Evolutionary conservation across 768 basidiomycete genomes (phyloP).

Genomic region (Sarcomyxa edulis): DNA sequence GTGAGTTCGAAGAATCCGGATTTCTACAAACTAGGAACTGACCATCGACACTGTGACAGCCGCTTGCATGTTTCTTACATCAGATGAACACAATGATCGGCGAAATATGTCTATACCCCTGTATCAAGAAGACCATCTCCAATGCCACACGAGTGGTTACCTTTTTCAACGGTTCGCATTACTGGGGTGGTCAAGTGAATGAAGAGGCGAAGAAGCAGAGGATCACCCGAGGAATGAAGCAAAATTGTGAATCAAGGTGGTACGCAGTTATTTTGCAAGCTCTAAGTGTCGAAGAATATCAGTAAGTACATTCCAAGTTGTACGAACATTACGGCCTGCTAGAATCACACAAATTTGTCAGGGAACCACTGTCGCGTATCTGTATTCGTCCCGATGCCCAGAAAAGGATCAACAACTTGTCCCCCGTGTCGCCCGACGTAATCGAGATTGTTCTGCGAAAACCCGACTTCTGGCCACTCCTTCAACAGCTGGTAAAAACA

Average conservation of each 20-base stretch:
- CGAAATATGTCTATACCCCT: slow-evolving; percentile 16
- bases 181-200: slow-evolving; percentile 28
- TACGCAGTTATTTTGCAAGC: slow-evolving; percentile 19
- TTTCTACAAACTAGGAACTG: too few relatives aligned
- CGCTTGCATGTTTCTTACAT: slow-evolving; percentile 24
- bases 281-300: slow-evolving; percentile 13
- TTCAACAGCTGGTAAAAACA: slow-evolving; percentile 20
- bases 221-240: slow-evolving; percentile 16
- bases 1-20: slow-evolving; percentile 6
- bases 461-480: slow-evolving; percentile 14
- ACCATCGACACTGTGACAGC: too few relatives aligned
- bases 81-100: slow-evolving; percentile 23
- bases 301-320: neutral
- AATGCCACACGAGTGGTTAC: slow-evolving; percentile 17
- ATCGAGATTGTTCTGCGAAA: slow-evolving; percentile 15
- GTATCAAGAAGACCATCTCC: slow-evolving; percentile 16
- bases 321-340: neutral
- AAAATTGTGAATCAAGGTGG: slow-evolving; percentile 18
- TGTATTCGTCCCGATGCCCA: slow-evolving; percentile 8
- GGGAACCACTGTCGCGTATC: slow-evolving; percentile 2
- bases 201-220: slow-evolving; percentile 9
- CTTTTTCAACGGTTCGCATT: slow-evolving; percentile 27
- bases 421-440: slow-evolving; percentile 16
- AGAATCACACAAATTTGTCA: neutral
- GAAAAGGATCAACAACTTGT: slow-evolving; percentile 10